A percentile compares a stretch with the other conserved stretches of the same genome.
Evolutionary conservation across 2,329 filamentous ascomycete genomes (phyloP).

Genomic region (Cladophialophora carrionii): DNA sequence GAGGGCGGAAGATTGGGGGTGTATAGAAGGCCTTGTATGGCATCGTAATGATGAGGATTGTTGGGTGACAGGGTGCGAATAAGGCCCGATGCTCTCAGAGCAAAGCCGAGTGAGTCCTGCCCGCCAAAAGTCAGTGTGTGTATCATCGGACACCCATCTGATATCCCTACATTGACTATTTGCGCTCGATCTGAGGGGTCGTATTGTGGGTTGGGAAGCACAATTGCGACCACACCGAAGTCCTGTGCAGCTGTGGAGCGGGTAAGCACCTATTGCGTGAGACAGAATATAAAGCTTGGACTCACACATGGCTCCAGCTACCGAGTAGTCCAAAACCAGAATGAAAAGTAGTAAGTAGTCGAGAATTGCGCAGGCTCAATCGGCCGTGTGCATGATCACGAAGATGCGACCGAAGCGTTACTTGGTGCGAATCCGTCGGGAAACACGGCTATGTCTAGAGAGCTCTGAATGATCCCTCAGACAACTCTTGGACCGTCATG

Average conservation of each 20-base stretch:
- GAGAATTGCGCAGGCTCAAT: slow-evolving; percentile 14
- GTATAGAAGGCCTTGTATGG: slow-evolving; percentile 79
- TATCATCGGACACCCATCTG: not conserved
- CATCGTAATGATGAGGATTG: slow-evolving; percentile 62
- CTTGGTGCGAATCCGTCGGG: not conserved
- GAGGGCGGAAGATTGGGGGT: slow-evolving; percentile 68
- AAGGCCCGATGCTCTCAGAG: slow-evolving; percentile 52
- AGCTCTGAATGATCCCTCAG: not conserved
- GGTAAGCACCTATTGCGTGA: slow-evolving; percentile 17
- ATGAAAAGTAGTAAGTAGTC: not conserved
- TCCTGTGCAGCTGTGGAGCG: slow-evolving; percentile 32
- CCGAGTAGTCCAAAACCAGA: not conserved
- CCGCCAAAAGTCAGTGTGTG: slow-evolving; percentile 15
- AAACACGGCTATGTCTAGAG: not conserved
- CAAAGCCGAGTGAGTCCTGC: slow-evolving; percentile 39
- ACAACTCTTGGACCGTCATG: not conserved
- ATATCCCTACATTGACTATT: slow-evolving; percentile 45
- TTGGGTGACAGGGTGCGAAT: slow-evolving; percentile 77
- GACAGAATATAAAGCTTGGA: slow-evolving; percentile 9
- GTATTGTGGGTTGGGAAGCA: slow-evolving; percentile 35
- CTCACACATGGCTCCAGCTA: slow-evolving; percentile 27
- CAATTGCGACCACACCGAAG: slow-evolving; percentile 34
- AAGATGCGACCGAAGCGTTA: not conserved
- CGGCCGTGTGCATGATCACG: slow-evolving; percentile 2
- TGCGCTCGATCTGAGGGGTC: slow-evolving; percentile 41